A percentile compares a stretch with the other conserved stretches of the same genome.
These are phyloP conservation scores for Trichoderma sp. DNA, from an alignment of 2,329 filamentous ascomycete genomes.

Conservation along the genomic window DNA sequence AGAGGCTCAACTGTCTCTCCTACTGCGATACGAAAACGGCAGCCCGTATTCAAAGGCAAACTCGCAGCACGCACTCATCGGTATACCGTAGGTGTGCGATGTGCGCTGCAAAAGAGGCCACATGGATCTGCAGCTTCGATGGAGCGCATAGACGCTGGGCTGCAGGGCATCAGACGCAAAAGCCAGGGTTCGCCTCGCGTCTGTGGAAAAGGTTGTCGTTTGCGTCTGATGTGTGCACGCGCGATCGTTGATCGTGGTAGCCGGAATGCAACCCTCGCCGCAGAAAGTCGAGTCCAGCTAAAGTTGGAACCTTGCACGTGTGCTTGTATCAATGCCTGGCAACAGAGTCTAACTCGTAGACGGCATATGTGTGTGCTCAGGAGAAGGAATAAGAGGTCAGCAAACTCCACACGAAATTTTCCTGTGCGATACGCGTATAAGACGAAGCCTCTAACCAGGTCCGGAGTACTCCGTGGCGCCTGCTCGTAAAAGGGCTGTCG, in stretches of 20 bases:
- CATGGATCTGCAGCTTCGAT: not conserved
- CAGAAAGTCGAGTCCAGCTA: not conserved
- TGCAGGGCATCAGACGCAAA: not conserved
- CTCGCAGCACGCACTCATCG: not conserved
- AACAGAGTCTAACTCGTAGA: not conserved
- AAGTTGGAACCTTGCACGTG: not conserved
- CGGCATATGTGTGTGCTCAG: not conserved
- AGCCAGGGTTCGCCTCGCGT: not conserved
- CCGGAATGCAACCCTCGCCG: conserved; percentile 8
- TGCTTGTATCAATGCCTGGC: not conserved
- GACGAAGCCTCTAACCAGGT: not conserved
- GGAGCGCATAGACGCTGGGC: not conserved
- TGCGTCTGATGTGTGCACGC: not conserved
- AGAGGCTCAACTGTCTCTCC: not conserved
- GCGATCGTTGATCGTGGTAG: not conserved
- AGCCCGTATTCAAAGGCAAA: not conserved
- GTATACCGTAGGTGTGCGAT: not conserved
- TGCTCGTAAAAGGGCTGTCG: not conserved
- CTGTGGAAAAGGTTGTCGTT: not conserved
- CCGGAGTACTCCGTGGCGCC: conserved; percentile 3
- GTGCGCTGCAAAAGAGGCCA: not conserved
- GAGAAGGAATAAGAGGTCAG: not conserved
- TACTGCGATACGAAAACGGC: not conserved
- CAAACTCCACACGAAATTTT: not conserved
- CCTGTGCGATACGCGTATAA: conserved; percentile 2